Base-by-base conservation (phyloP, 116 monocot genomes). In the Zostera marina region DNA sequence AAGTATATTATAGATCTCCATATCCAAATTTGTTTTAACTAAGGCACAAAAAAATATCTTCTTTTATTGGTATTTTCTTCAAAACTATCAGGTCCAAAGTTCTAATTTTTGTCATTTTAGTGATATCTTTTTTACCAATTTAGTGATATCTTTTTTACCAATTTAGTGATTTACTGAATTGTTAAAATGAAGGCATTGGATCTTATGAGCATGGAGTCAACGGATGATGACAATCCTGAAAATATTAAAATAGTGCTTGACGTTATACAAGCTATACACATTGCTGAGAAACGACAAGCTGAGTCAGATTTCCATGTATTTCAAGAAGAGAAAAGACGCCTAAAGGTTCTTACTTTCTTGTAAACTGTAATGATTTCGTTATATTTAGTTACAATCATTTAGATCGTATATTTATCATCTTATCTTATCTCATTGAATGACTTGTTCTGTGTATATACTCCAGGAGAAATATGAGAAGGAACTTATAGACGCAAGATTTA, bases 401-500 rank as follows among this genome's bases (percentile, higher is more conserved):
- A 19, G 51, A 12, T 15, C 56, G 2, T 56, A 32, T 9, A 15
- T 9, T 7, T 32, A 14, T 55, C 23, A 13, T 25, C 24, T n/a
- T 55, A 38, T 4, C 12, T 55, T 22, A 2, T 56, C 39, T 32
- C 39, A 16, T 8, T 20, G 41, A 41, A 42, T 49, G 13, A 56
- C 44, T 45, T 40, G 44, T 44, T 6, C 57, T 3, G 5, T 48
- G 1, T 52, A 44, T 56, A 51, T 42, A 23, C 54, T 67, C 24
- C 54, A 94, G 94, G 94, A 88, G 64, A 78, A 78, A 65, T 88
- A 77, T 68, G 94, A 94, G 69, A 94, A 79, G 69, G 88, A 82
- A 39, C 63, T 94, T 71, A 88, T 73, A 71, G 94, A 94, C 70
- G 73, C 85, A 46, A 88, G 84, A 40, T 81, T 74, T 46, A 73